A percentile compares a stretch with the other conserved stretches of the same genome.
Conservation (phyloP, 2,329 filamentous ascomycete genomes). For the Aspergillus novoparasiticus region DNA sequence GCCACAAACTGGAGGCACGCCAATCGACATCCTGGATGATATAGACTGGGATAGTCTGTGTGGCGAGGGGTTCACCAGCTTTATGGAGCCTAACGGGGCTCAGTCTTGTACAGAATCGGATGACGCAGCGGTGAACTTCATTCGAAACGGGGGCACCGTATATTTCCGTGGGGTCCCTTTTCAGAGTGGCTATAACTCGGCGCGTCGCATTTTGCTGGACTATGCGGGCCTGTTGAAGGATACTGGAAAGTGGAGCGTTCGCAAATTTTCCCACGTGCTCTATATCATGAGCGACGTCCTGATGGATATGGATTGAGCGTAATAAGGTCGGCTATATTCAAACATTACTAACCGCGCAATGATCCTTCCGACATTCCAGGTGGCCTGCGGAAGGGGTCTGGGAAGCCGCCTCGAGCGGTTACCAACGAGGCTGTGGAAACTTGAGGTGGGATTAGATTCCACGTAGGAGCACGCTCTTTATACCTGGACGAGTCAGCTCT, state of each 20-base stretch:
- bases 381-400: background rate
- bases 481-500: no score
- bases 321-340: no score
- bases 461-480: no score
- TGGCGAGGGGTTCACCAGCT: constrained; percentile 48
- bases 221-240: constrained; percentile 57
- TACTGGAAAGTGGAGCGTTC: constrained; percentile 54
- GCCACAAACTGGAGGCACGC: constrained; percentile 27
- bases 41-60: constrained; percentile 54
- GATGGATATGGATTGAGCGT: constrained; percentile 37
- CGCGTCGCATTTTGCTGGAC: constrained; percentile 54
- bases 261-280: constrained; percentile 54
- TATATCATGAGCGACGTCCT: constrained; percentile 58
- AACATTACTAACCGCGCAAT: background rate
- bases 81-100: constrained; percentile 36
- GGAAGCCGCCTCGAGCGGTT: background rate
- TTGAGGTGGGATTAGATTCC: background rate
- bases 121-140: constrained; percentile 45
- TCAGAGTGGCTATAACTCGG: constrained; percentile 54
- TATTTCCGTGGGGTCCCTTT: constrained; percentile 52
- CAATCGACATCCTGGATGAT: constrained; percentile 52
- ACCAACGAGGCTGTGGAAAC: background rate
- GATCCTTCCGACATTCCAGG: background rate
- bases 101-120: constrained; percentile 32
- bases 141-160: constrained; percentile 52